Evolutionary conservation across 2,329 filamentous ascomycete genomes (phyloP), one percentile per base, ranked within the genome.

Genomic region (Fusarium fracticaudum): DNA sequence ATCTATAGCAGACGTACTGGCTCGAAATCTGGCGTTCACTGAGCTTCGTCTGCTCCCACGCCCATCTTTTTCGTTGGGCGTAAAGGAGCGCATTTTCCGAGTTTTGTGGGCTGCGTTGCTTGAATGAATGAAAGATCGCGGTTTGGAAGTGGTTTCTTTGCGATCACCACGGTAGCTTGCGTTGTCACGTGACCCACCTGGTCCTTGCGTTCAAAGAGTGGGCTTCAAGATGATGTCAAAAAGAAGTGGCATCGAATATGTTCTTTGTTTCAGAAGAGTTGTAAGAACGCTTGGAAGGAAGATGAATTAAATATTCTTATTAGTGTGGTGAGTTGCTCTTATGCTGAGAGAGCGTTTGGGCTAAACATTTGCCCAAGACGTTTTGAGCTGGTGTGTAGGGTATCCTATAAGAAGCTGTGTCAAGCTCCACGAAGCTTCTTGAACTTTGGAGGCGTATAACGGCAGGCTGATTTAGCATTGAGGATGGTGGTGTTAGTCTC

Each of bases 1-100:
- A 1, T 83, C 81, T 18, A 84, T 76, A 17, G 80, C 77, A 6
- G 83, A 84, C 4, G 79, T 80, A 53, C 83, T 84, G 2, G 81
- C 78, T 38, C 83, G 80, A 47, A 85, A 77, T 24, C 80, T 78
- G 26, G 76, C 80, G 0, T 81, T 78, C 2, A 77, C 55, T 0
- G 83, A 82, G 29, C 62, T 76, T 44, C 80, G 78, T 54, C 80
- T 72, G 45, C 76, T 80, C n/a, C 67, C 74, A 48, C 73, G 69
- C 58, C 78, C 79, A 45, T 81, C 80, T 35, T 80, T 79, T 63
- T 80, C 79, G 66, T 80, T 79, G 40, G 79, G 79, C 64, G 79
- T 80, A 68, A 76, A 77, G 22, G 80, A 74, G 63, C 80, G 81
- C 83, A 84, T 84, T 64, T 63, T 40, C 76, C 76, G 63, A 51